phyloP scores from a whole-genome alignment of 345 rosid species.

The Melaleuca alternifolia region DNA sequence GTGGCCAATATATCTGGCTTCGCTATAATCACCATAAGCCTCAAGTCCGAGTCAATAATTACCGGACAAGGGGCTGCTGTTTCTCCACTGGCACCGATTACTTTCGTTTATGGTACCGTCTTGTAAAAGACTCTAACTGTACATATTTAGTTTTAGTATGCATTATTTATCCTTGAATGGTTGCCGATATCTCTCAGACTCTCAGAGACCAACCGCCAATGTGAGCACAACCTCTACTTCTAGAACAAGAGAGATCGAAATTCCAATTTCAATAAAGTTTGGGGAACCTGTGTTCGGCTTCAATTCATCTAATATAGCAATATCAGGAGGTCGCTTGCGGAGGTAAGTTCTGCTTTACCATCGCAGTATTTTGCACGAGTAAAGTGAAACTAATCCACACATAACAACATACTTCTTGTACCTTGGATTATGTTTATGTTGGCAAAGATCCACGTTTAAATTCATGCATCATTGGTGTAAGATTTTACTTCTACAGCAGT shows the following conservation, averaged over 20 bases:
- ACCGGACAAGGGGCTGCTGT: constrained; percentile 67
- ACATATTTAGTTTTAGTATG: neutral
- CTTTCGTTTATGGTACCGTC: constrained; percentile 67
- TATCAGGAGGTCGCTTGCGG: constrained; percentile 65
- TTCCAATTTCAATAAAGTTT: constrained; percentile 55
- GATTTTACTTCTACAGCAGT: too few relatives aligned
- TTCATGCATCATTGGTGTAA: too few relatives aligned
- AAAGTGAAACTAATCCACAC: neutral
- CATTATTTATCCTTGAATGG: neutral
- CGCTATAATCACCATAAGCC: constrained; percentile 45
- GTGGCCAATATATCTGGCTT: constrained; percentile 39
- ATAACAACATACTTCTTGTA: too few relatives aligned
- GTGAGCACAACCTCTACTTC: constrained; percentile 53
- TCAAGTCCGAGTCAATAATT: constrained; percentile 34
- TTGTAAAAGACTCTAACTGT: neutral
- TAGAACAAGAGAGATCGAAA: constrained; percentile 50
- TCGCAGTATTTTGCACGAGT: neutral
- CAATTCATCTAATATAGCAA: constrained; percentile 53
- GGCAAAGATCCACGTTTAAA: neutral
- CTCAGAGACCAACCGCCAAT: constrained; percentile 58
- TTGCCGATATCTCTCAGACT: constrained; percentile 32
- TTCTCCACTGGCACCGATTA: constrained; percentile 58
- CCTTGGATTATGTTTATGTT: neutral
- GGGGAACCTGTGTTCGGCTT: constrained; percentile 74
- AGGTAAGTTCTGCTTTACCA: constrained; percentile 32